Conservation (phyloP, 2,329 filamentous ascomycete genomes). For the Cytospora schulzeri region DNA sequence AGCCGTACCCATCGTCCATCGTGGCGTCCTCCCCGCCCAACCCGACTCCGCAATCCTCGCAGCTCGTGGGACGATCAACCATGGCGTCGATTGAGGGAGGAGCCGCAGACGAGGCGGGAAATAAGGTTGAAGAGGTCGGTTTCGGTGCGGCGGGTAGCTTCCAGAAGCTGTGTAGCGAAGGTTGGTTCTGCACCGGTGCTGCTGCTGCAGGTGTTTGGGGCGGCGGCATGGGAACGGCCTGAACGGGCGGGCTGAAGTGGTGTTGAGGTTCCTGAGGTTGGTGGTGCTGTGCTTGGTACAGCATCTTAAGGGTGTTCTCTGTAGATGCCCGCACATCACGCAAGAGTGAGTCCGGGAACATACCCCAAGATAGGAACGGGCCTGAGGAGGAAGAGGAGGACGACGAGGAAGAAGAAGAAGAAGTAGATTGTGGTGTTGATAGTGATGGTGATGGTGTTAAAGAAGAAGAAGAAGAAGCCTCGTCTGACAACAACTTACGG, state of each 20-base stretch:
- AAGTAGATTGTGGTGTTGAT: no score
- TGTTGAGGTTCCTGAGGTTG: slow-evolving; percentile 29
- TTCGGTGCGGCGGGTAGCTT: slow-evolving; percentile 48
- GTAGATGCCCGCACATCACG: slow-evolving; percentile 13
- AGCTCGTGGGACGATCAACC: slow-evolving; percentile 39
- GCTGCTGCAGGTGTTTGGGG: slow-evolving; percentile 27
- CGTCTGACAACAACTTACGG: slow-evolving; percentile 45
- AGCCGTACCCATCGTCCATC: slow-evolving; percentile 43
- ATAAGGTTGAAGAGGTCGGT: slow-evolving; percentile 31
- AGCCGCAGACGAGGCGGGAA: slow-evolving; percentile 22
- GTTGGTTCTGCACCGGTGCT: slow-evolving; percentile 41
- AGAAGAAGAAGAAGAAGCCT: neutral
- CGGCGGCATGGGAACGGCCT: slow-evolving; percentile 19
- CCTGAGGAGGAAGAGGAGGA: neutral
- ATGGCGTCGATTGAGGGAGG: slow-evolving; percentile 29
- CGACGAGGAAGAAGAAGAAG: neutral
- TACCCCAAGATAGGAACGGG: slow-evolving; percentile 21
- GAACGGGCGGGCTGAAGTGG: slow-evolving; percentile 14
- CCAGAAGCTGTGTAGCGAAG: slow-evolving; percentile 64
- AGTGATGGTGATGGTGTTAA: no score
- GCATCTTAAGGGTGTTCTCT: slow-evolving; percentile 60
- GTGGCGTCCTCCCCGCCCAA: slow-evolving; percentile 37
- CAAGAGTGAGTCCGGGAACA: neutral
- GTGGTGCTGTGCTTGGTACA: slow-evolving; percentile 57
- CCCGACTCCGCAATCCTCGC: slow-evolving; percentile 54